Conservation (phyloP, 2,329 filamentous ascomycete genomes). For the Colletotrichum gloeosporioides region DNA sequence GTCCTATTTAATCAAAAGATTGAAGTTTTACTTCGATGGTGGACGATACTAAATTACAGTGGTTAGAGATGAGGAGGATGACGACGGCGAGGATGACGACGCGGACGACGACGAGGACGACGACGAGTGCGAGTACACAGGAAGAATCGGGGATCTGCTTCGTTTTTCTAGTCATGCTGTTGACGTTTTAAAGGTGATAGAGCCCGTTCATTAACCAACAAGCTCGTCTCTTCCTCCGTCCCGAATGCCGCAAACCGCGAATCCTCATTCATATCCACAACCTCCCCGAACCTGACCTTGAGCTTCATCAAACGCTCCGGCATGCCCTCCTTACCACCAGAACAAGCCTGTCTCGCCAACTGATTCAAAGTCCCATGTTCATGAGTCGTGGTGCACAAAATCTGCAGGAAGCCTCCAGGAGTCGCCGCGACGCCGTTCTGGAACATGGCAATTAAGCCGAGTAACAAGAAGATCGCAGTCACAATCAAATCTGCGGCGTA, state of each 20-base stretch:
- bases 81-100: not conserved
- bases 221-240: not conserved
- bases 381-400: not conserved
- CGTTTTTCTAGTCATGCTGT: not conserved
- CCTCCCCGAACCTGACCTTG: not conserved
- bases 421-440: not conserved
- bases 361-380: not conserved
- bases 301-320: not conserved
- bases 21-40: not conserved
- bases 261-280: not conserved
- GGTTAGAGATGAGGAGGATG: too few species aligned
- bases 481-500: not conserved
- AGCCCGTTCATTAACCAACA: not conserved
- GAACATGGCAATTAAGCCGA: not conserved
- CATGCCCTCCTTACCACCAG: not conserved
- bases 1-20: not conserved
- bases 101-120: too few species aligned
- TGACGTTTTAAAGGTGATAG: not conserved
- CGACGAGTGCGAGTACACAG: too few species aligned
- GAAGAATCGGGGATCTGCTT: fast-evolving
- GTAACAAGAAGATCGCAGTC: not conserved
- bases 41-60: not conserved
- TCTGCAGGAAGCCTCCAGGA: not conserved
- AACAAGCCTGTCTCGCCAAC: not conserved
- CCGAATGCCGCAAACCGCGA: not conserved